Base-by-base conservation (phyloP, 2,329 filamentous ascomycete genomes). In the Verticillium isaacii region DNA sequence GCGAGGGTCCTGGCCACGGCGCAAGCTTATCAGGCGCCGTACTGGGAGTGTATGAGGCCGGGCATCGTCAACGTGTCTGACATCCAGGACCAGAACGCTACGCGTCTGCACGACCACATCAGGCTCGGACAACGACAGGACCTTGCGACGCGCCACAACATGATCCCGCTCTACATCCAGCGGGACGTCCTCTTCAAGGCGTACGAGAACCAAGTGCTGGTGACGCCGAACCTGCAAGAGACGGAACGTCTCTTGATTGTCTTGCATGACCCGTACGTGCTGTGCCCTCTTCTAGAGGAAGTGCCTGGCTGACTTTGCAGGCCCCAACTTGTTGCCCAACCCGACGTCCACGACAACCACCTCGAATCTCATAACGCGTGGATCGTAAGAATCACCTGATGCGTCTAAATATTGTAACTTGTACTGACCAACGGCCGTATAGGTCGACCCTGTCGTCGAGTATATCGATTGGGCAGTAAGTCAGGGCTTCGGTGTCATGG, bases 1-100 rank as follows among this genome's bases (percentile, higher is more conserved):
- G 80, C 80, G 0, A 78, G 79, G 55, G 80, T 85, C 1, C 72
- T 89, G 32, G 81, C 84, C 45, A 82, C 82, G 66, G 86, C 88
- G 0, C 84, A 86, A 68, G 80, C 83, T 1, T 76, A 82, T 59
- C 87, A 89, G 65, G 85, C 86, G 1, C 84, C 83, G 25, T 95
- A 91, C 73, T 99, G 95, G 95, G 86, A 91, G 64, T 96, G 91
- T 74, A 89, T 98, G 82, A 87, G 91, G 63, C 89, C 91, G 2
- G 85, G 85, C 1, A 75, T 89, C 19, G 78, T 88, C 45, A 75
- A 85, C 60, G 73, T 86, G 3, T 78, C 79, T 8, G 80, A 85
- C 2, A 70, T 85, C n/a, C 74, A 81, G 62, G 75, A 77, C 0
- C 75, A 80, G n/a, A 80, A 82, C 14, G 84, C 83, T 1, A 81